Evolutionary conservation across 768 basidiomycete species (phyloP), one percentile per base, ranked within the genome.

Genomic region (Russula vinacea): DNA sequence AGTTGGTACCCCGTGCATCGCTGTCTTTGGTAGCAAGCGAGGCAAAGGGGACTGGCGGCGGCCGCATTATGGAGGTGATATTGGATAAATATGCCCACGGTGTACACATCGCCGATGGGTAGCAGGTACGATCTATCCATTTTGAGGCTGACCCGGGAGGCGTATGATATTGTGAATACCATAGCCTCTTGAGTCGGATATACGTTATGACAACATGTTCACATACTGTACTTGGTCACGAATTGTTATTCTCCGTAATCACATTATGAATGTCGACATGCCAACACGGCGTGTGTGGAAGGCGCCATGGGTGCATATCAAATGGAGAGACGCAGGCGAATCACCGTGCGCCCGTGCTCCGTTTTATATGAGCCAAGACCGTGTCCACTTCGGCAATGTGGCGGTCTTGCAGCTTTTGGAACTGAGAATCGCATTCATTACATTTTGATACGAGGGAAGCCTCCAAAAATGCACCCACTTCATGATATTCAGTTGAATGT

Each of bases 371-470:
- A 0, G 78, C 78, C 33, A 92, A 74, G 60, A 85, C 79, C 59
- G 82, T 84, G 72, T 92, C 90, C 16, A 90, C 76, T 49, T 92
- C 88, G 1, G 71, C 77, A 19, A 90, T 73, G 61, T 84, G 80
- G 63, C 77, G 81, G 66, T 91, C 86, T 0, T 79, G 78, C 14
- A 93, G 76, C 68, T 86, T 88, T 71, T 91, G 89, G 72, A 92
- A 90, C 92, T 93, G 35, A 17, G 32, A 13, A 37, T 16, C 56
- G 19, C 26, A 33, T 45, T 17, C 40, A 22, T 22, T 47, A 22
- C 35, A 17, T 49, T 39, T 64, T 24, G 24, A 47, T 29, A 22
- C 26, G 9, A 44, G 19, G 22, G 37, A 35, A 13, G 37, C 6
- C 53, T 11, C 9, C 14, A 26, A 22, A n/a, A 22, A 60, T 14